Conservation (phyloP, 1,284 basidiomycete genomes). For the Takashimella koratensis region DNA sequence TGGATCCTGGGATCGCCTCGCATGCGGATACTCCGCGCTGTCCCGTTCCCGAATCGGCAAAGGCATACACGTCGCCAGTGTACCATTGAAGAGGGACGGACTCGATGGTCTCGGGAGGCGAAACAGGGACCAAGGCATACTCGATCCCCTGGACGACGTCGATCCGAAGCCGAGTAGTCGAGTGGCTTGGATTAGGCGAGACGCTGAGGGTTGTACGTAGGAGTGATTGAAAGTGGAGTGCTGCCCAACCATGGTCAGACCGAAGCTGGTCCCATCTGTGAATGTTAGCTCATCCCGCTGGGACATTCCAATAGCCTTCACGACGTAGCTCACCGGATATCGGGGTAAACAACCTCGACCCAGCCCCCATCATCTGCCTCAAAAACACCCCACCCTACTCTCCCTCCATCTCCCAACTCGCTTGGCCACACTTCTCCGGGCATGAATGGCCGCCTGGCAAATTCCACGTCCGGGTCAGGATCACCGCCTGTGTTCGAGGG, state of each 20-base stretch:
- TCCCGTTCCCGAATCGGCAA: constrained; percentile 19
- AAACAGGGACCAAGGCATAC: constrained; percentile 34
- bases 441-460: constrained; percentile 24
- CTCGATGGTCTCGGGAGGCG: background rate
- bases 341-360: constrained; percentile 28
- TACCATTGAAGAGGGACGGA: constrained; percentile 38
- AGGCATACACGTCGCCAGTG: constrained; percentile 43
- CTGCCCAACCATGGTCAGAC: constrained; percentile 44
- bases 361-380: constrained; percentile 24
- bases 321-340: constrained; percentile 11
- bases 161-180: constrained; percentile 19
- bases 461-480: constrained; percentile 28
- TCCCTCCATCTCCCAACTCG: constrained; percentile 31
- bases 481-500: constrained; percentile 24
- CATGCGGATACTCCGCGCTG: background rate
- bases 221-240: constrained; percentile 36
- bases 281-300: background rate
- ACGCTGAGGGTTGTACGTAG: constrained; percentile 28
- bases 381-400: constrained; percentile 33
- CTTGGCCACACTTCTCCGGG: constrained; percentile 30
- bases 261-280: constrained; percentile 43
- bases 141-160: constrained; percentile 40
- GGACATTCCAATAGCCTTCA: background rate
- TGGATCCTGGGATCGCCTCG: background rate
- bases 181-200: background rate